Evolutionary conservation across 2,329 filamentous ascomycete species (phyloP).

Genomic region (Penicillium janthinellum): DNA sequence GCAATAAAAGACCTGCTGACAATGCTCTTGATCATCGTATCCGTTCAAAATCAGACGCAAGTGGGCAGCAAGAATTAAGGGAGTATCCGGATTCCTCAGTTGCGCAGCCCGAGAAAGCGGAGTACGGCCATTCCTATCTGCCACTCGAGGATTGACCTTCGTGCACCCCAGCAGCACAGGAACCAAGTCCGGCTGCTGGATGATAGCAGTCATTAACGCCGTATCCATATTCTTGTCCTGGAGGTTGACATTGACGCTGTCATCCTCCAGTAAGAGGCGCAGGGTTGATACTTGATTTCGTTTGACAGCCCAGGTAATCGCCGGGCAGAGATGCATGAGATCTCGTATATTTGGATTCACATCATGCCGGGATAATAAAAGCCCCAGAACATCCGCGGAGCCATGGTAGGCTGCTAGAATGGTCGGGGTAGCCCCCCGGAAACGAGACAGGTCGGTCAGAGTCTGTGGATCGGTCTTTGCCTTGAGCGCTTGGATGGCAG

Average conservation of each 20-base stretch:
- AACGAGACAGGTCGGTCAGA: constrained; percentile 7
- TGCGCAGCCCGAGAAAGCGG: constrained; percentile 19
- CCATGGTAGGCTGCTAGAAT: constrained; percentile 24
- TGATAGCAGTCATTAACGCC: constrained; percentile 19
- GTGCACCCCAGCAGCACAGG: constrained; percentile 13
- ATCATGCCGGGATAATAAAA: constrained; percentile 16
- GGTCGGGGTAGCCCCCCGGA: constrained; percentile 22
- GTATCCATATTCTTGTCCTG: constrained; percentile 24
- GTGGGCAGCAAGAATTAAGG: constrained; percentile 21
- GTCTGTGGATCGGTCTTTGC: constrained; percentile 21
- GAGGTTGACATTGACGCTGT: constrained; percentile 22
- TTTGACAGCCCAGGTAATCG: constrained; percentile 24
- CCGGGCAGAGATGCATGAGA: constrained; percentile 21
- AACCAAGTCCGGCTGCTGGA: constrained; percentile 11
- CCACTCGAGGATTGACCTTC: constrained; percentile 18
- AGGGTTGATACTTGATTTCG: constrained; percentile 14
- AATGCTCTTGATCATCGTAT: constrained; percentile 12
- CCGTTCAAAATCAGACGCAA: constrained; percentile 22
- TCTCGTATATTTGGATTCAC: constrained; percentile 24
- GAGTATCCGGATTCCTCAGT: constrained; percentile 4
- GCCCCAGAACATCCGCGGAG: constrained; percentile 7
- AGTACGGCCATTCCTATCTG: constrained; percentile 21
- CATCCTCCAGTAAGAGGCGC: constrained; percentile 18
- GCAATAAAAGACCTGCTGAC: constrained; percentile 27
- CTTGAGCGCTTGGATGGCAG: constrained; percentile 15